phyloP scores from a whole-genome alignment of 2,329 filamentous ascomycete species.

The Lasiodiplodia sp. region DNA sequence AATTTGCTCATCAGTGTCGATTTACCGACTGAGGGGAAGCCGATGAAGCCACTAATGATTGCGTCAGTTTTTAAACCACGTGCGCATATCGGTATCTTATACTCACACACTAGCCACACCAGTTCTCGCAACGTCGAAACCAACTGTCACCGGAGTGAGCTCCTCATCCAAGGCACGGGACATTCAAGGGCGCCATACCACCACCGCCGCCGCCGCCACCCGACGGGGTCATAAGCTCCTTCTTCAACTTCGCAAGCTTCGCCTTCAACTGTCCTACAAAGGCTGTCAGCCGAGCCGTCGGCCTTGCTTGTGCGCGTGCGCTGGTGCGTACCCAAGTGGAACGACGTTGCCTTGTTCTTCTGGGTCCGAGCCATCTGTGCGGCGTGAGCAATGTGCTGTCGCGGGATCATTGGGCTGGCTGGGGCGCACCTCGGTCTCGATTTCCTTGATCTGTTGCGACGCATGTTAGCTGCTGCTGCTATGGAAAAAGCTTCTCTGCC shows the following conservation, averaged over 20 bases:
- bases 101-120: slow-evolving; percentile 88
- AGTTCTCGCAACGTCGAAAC: slow-evolving; percentile 97
- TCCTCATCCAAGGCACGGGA: background rate
- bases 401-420: background rate
- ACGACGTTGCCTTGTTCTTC: slow-evolving; percentile 96
- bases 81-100: background rate
- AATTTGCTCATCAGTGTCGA: slow-evolving; percentile 95
- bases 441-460: slow-evolving; percentile 81
- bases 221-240: slow-evolving; percentile 87
- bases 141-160: slow-evolving; percentile 57
- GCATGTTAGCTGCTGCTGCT: slow-evolving; percentile 40
- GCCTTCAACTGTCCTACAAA: slow-evolving; percentile 82
- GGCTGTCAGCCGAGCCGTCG: slow-evolving; percentile 36
- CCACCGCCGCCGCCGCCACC: slow-evolving; percentile 83
- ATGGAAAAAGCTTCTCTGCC: slow-evolving; percentile 41
- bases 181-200: slow-evolving; percentile 52
- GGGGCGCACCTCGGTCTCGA: slow-evolving; percentile 83
- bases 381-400: slow-evolving; percentile 31
- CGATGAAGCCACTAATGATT: slow-evolving; percentile 78
- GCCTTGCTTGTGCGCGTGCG: background rate
- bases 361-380: slow-evolving; percentile 90
- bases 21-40: slow-evolving; percentile 97
- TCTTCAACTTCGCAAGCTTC: slow-evolving; percentile 96
- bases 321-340: slow-evolving; percentile 73
- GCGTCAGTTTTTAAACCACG: slow-evolving; percentile 29